Evolutionary conservation across 169 alveolate genomes (phyloP), one percentile per base, ranked within the genome.

Genomic region (Plasmodium sp.): DNA sequence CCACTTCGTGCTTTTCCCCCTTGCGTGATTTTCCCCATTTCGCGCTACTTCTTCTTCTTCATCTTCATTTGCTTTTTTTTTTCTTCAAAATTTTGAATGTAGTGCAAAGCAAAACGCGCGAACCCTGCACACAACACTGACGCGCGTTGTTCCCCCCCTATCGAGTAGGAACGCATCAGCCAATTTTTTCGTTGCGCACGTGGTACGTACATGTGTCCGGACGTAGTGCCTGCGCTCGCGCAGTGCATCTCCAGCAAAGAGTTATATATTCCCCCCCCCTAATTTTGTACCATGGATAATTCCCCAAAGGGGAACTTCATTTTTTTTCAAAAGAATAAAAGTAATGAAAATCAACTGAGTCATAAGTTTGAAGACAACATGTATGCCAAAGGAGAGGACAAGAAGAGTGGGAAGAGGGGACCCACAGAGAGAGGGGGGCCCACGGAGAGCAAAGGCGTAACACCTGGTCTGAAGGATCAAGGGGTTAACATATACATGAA

Each of bases 251-350:
- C 62, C 27, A 51, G 16, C 27, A 51, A 51, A 81, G 5, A 81
- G 10, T 45, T 48, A 48, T 48, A 14, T 56, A 2, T 54, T 0
- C 71, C 22, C 62, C 36, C 39, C 74, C 27, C 27, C 27, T 22
- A 45, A 45, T 56, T 62, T 39, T 62, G 33, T 58, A 48, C 34
- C 75, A 86, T 86, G 93, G 93, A 86, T 16, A 62, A 86, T 56
- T 48, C 45, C n/a, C 33, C 81, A 51, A 86, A 77, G 81, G 45
- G 72, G 16, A 48, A 34, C 36, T 77, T 79, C 43, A 5, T 84
- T 6, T 74, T 71, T 54, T 86, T 75, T 77, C 80, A 86, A 75
- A 86, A 75, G 31, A 86, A 86, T 75, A 86, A 86, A 86, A 41
- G 93, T 33, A 86, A 86, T 75, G 93, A 86, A 5, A 74, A 51